Conservation (phyloP, 208 protist genomes). For the Acanthamoeba sp. region DNA sequence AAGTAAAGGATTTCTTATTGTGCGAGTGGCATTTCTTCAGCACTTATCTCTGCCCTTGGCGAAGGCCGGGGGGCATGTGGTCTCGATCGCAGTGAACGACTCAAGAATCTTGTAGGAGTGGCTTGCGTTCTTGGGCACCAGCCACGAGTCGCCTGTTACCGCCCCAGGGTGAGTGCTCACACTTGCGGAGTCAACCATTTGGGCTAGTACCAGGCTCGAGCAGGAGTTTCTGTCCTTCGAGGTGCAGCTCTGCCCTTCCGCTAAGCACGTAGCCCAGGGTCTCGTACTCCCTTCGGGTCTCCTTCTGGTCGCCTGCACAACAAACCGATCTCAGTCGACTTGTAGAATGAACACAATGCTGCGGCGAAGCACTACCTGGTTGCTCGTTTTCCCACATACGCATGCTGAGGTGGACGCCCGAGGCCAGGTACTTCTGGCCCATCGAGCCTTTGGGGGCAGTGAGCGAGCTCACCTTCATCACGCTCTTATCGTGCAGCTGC, state of each 20-base stretch:
- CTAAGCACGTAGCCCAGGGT: slow-evolving; percentile 37
- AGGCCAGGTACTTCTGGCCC: slow-evolving; percentile 45
- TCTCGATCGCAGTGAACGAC: background rate
- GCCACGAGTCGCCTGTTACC: slow-evolving; percentile 22
- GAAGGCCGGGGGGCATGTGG: slow-evolving; percentile 15
- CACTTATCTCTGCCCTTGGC: slow-evolving; percentile 37
- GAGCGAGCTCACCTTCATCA: slow-evolving; percentile 26
- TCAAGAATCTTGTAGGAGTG: slow-evolving; percentile 43
- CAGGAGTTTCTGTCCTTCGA: slow-evolving; percentile 8
- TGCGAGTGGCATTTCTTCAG: background rate
- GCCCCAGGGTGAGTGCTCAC: background rate
- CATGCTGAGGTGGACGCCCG: slow-evolving; percentile 39
- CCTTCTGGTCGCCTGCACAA: background rate
- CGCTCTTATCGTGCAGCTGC: slow-evolving; percentile 30
- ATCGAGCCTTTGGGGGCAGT: background rate
- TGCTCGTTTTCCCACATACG: slow-evolving; percentile 44
- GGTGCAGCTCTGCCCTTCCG: slow-evolving; percentile 7
- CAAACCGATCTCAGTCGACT: too few species aligned
- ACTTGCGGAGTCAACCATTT: background rate
- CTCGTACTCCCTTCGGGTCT: slow-evolving; percentile 10
- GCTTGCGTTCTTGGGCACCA: slow-evolving; percentile 36
- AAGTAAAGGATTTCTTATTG: too few species aligned
- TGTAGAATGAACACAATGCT: too few species aligned
- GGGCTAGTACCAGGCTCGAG: background rate
- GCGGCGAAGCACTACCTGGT: background rate